Evolutionary conservation across 768 basidiomycete genomes (phyloP).

Genomic region (Termitomyces sp.): DNA sequence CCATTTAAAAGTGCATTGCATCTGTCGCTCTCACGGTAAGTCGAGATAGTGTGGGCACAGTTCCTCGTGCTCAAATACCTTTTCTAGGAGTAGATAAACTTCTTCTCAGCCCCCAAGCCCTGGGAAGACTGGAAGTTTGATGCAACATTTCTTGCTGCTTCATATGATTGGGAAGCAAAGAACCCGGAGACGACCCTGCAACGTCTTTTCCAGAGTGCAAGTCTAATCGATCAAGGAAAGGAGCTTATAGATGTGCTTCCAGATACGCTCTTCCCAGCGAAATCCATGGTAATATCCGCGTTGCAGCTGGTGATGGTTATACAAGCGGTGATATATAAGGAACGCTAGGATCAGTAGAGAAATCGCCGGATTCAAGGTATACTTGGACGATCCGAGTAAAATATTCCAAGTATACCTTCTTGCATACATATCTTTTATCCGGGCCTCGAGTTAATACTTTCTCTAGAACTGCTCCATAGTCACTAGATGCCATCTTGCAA

Average conservation of each 20-base stretch:
- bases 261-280: conserved; percentile 9
- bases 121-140: conserved; percentile 8
- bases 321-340: background rate
- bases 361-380: conserved; percentile 8
- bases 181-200: conserved; percentile 8
- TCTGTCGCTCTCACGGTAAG: too few relatives aligned
- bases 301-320: background rate
- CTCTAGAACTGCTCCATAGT: conserved; percentile 11
- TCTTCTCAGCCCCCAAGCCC: background rate
- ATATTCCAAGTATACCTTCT: conserved; percentile 5
- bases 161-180: conserved; percentile 4
- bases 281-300: conserved; percentile 3
- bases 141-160: conserved; percentile 1
- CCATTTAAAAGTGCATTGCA: too few relatives aligned
- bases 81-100: background rate
- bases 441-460: background rate
- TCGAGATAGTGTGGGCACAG: too few relatives aligned
- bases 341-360: conserved; percentile 4
- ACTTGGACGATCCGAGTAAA: conserved; percentile 1
- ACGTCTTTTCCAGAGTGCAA: conserved; percentile 1
- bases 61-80: background rate
- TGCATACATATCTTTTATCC: background rate
- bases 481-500: conserved; percentile 5
- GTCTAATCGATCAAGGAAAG: conserved; percentile 1
- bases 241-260: conserved; percentile 3